phyloP scores from a whole-genome alignment of 768 basidiomycete genomes.

The Fomitopsis serialis region DNA sequence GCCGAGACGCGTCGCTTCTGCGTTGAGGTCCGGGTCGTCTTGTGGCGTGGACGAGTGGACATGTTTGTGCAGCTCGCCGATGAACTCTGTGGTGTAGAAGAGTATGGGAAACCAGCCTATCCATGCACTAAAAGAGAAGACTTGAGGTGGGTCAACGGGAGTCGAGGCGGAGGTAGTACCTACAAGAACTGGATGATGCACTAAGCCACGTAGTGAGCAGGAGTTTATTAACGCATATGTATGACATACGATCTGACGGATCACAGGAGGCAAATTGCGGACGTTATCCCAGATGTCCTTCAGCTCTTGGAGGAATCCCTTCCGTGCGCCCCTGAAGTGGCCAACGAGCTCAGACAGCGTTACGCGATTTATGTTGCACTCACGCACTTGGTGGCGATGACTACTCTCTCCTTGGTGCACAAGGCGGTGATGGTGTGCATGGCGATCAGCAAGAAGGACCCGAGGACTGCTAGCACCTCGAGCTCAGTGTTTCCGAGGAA shows the following conservation, averaged over 20 bases:
- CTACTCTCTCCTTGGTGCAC: conserved; percentile 68
- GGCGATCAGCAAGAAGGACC: conserved; percentile 56
- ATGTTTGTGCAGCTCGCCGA: conserved; percentile 79
- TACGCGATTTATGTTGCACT: background rate
- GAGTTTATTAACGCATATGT: background rate
- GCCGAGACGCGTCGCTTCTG: conserved; percentile 77
- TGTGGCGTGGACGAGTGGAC: conserved; percentile 27
- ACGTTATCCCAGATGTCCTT: conserved; percentile 70
- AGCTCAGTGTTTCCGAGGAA: conserved; percentile 78
- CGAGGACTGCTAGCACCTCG: conserved; percentile 74
- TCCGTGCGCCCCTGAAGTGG: conserved; percentile 21
- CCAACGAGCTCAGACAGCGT: background rate
- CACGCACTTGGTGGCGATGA: conserved; percentile 40
- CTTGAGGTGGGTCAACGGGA: background rate
- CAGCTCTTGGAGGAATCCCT: conserved; percentile 39
- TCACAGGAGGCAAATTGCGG: conserved; percentile 61
- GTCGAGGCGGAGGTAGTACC: conserved; percentile 19
- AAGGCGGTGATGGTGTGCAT: conserved; percentile 61
- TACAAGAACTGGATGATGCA: conserved; percentile 80
- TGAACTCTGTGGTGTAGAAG: conserved; percentile 83
- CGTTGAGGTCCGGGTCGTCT: conserved; percentile 35
- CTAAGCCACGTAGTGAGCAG: conserved; percentile 29
- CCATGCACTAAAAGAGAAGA: conserved; percentile 50
- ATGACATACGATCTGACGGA: conserved; percentile 71
- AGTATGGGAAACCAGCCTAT: conserved; percentile 91